Evolutionary conservation across 257 asterid species (phyloP).

Genomic region (Thymus mandschuricus): DNA sequence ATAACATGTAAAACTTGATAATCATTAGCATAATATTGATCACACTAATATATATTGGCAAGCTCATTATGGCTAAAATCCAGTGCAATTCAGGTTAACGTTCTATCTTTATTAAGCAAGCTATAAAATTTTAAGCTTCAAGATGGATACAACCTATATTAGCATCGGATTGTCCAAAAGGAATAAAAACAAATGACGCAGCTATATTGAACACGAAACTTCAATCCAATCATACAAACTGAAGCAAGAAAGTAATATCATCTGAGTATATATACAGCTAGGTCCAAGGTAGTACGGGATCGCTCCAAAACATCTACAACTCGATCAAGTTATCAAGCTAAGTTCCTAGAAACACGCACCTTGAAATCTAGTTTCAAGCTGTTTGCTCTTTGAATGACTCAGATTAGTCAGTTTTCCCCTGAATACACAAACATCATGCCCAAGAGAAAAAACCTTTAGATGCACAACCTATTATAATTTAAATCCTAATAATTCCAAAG

Average conservation of each 20-base stretch:
- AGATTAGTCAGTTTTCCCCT: slow-evolving; percentile 68
- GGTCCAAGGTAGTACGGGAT: slow-evolving; percentile 1
- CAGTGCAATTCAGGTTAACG: slow-evolving; percentile 23
- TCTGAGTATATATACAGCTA: slow-evolving; percentile 18
- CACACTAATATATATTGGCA: no score
- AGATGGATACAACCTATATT: slow-evolving; percentile 5
- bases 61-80: slow-evolving; percentile 21
- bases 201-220: slow-evolving; percentile 5
- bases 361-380: slow-evolving; percentile 66
- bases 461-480: slow-evolving; percentile 24
- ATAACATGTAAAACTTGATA: slow-evolving; percentile 2
- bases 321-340: slow-evolving; percentile 22
- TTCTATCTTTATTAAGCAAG: slow-evolving; percentile 19
- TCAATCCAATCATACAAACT: neutral
- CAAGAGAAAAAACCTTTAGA: slow-evolving; percentile 29
- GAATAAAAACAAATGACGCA: slow-evolving; percentile 3
- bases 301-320: slow-evolving; percentile 16
- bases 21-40: slow-evolving; percentile 1
- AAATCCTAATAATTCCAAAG: slow-evolving; percentile 55
- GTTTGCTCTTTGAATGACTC: slow-evolving; percentile 61
- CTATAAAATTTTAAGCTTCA: slow-evolving; percentile 15
- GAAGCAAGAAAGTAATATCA: slow-evolving; percentile 12
- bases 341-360: slow-evolving; percentile 51
- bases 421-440: slow-evolving; percentile 42
- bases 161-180: neutral